phyloP scores from a whole-genome alignment of 1,284 basidiomycete genomes.

The Phylloporus sp. region DNA sequence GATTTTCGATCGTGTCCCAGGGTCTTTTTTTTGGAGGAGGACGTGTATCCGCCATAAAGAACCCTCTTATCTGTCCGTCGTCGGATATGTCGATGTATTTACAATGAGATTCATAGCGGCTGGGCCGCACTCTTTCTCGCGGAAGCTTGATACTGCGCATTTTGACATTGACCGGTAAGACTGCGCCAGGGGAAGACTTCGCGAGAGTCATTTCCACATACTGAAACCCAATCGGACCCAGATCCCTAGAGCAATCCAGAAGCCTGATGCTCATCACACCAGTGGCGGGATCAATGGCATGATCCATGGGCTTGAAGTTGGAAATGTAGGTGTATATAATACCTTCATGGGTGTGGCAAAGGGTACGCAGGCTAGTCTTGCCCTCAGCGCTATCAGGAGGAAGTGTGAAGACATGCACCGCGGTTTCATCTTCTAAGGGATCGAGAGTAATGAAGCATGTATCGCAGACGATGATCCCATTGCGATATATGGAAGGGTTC shows the following conservation, averaged over 20 bases:
- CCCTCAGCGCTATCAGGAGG: neutral
- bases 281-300: neutral
- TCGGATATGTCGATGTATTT: neutral
- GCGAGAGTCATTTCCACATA: neutral
- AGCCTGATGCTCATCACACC: neutral
- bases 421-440: neutral
- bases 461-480: neutral
- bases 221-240: neutral
- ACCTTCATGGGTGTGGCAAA: neutral
- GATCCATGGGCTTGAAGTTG: neutral
- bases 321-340: neutral
- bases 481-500: no score
- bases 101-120: neutral
- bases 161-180: neutral
- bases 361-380: neutral
- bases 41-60: neutral
- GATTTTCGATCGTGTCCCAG: neutral
- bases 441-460: neutral
- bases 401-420: neutral
- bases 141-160: neutral
- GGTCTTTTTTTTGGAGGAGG: no score
- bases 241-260: neutral
- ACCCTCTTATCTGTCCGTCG: neutral
- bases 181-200: neutral
- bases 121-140: neutral